Percentiles rank a stretch among this genome's conserved stretches.
These are phyloP conservation scores for Dendrobium nobile DNA, from an alignment of 106 monocot genomes.

Conservation along the genomic window DNA sequence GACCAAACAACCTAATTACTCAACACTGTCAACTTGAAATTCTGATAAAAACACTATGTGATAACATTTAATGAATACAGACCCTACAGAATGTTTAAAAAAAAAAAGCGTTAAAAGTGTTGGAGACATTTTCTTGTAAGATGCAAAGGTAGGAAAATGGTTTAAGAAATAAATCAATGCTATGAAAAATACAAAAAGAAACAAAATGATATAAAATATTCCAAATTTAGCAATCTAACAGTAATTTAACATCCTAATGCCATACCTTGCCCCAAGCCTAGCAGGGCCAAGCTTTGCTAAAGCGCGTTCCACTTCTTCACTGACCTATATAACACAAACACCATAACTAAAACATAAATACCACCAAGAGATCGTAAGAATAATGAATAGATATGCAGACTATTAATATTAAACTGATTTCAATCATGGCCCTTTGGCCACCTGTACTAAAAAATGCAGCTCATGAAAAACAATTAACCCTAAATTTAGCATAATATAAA, in stretches of 20 bases:
- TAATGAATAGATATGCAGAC: neutral
- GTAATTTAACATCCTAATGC: neutral
- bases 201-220: neutral
- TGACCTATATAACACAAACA: slow-evolving; percentile 44
- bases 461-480: neutral
- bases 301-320: slow-evolving; percentile 98
- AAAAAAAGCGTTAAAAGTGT: neutral
- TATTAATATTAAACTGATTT: neutral
- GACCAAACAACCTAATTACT: neutral
- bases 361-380: neutral
- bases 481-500: neutral
- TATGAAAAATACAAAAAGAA: neutral
- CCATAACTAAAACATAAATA: neutral
- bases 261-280: slow-evolving; percentile 60
- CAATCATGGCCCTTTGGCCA: neutral
- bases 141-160: neutral
- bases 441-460: neutral
- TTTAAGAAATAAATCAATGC: neutral
- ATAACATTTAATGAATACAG: neutral
- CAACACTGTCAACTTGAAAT: neutral
- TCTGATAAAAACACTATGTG: neutral
- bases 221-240: neutral
- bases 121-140: neutral
- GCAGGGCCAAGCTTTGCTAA: slow-evolving; percentile 71
- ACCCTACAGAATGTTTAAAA: neutral